Evolutionary conservation across 2,329 filamentous ascomycete genomes (phyloP), one percentile per base, ranked within the genome.

Genomic region (Lachnellula arida): DNA sequence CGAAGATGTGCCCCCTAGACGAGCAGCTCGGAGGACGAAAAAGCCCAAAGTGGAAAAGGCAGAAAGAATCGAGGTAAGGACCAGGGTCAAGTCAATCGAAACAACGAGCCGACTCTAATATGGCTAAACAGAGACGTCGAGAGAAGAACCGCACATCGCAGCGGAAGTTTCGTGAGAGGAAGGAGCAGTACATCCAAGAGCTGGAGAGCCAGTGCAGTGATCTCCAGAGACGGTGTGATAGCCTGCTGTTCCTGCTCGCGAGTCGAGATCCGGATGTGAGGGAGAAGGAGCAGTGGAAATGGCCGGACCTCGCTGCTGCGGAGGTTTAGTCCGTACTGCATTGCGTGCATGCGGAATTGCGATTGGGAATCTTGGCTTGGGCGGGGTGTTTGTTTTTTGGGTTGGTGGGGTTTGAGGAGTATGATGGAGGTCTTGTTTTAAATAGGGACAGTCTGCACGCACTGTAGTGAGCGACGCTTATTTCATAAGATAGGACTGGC

Each of bases 71-170:
- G 54, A 56, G 49, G 53, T 55, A 51, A 47, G 53, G n/a, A 17
- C 14, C 11, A 14, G 22, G 12, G 19, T 23, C 19, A 9, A 14
- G 12, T 43, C 35, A 3, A 48, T 25, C 11, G 14, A 7, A n/a
- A 23, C 7, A 14, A 44, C 22, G 4, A 54, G 5, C 4, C 49
- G 25, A 17, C 44, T 19, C 14, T 50, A 22, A 50, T 7, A 9
- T 6, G 7, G 15, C 19, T 15, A 11, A 43, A 28, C 22, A 57
- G 52, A 51, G 53, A 46, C 56, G 56, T 14, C 53, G 56, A 22
- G 56, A 59, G 43, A 55, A 59, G 43, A 59, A 59, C 46, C 53
- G 56, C n/a, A 54, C 53, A 32, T 59, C 56, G 22, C 56, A 59
- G 43, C 44, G 56, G n/a, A 43, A 47, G 14, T 59, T 56, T 40